Evolutionary conservation across 1,284 basidiomycete genomes (phyloP).

Genomic region (Sphagnurus paluster): DNA sequence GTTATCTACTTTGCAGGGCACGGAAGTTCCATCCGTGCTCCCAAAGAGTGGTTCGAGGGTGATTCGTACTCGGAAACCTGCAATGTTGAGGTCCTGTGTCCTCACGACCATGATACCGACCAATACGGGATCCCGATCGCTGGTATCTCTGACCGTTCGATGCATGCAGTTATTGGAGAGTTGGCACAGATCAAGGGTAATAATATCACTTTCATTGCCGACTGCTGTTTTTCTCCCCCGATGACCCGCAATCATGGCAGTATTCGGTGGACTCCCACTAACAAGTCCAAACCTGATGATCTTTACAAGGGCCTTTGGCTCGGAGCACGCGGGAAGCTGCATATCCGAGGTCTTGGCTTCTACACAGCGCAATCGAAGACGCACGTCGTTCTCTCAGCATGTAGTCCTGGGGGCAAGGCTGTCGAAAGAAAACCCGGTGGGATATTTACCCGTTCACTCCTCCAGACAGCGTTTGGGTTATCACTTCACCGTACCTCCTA

Average conservation of each 20-base stretch:
- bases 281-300: slow-evolving; percentile 50
- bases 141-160: slow-evolving; percentile 66
- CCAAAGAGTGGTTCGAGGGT: slow-evolving; percentile 50
- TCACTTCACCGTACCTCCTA: slow-evolving; percentile 56
- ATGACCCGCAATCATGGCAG: slow-evolving; percentile 38
- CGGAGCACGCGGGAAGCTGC: slow-evolving; percentile 39
- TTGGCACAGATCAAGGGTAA: slow-evolving; percentile 57
- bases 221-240: slow-evolving; percentile 58
- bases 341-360: slow-evolving; percentile 45
- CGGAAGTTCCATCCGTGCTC: slow-evolving; percentile 54
- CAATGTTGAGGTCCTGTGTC: slow-evolving; percentile 58
- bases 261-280: slow-evolving; percentile 55
- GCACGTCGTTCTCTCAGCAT: slow-evolving; percentile 58
- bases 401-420: slow-evolving; percentile 50
- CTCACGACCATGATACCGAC: slow-evolving; percentile 61
- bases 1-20: slow-evolving; percentile 71
- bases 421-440: slow-evolving; percentile 62
- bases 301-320: slow-evolving; percentile 53
- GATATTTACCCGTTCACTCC: slow-evolving; percentile 53
- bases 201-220: slow-evolving; percentile 66
- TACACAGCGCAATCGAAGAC: slow-evolving; percentile 39
- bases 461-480: slow-evolving; percentile 43
- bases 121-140: slow-evolving; percentile 45
- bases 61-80: slow-evolving; percentile 21
- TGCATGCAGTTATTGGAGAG: slow-evolving; percentile 56